A percentile compares a stretch with the other conserved stretches of the same genome.
Conservation (phyloP, 306 rosid species). For the Calophaca sinica region DNA sequence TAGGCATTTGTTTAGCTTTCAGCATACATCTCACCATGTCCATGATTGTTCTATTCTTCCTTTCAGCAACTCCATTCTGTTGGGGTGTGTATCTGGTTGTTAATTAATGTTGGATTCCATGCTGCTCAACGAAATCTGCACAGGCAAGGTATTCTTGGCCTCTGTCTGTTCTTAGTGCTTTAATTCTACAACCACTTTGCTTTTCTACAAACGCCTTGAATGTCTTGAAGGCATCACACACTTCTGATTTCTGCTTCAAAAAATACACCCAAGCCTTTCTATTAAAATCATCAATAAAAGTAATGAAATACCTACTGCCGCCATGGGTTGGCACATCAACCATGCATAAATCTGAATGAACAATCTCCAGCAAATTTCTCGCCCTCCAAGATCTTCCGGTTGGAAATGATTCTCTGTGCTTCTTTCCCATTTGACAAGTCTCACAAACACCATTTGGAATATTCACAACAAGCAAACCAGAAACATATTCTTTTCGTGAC, state of each 20-base stretch:
- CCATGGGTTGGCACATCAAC: too few relatives aligned
- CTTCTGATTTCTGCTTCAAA: background rate
- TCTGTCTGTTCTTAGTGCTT: background rate
- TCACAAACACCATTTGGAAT: background rate
- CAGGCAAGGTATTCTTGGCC: background rate
- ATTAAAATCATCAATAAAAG: background rate
- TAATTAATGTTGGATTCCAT: too few relatives aligned
- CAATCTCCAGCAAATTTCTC: too few relatives aligned
- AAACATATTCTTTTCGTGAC: background rate
- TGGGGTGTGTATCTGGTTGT: too few relatives aligned
- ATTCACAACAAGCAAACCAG: background rate
- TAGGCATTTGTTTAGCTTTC: too few relatives aligned
- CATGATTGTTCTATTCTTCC: too few relatives aligned
- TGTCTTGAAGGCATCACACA: background rate
- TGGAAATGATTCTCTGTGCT: background rate
- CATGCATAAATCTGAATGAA: too few relatives aligned
- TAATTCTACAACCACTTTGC: background rate
- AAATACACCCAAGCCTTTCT: background rate
- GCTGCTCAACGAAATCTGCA: too few relatives aligned
- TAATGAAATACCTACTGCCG: background rate
- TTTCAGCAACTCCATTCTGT: too few relatives aligned
- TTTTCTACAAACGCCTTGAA: slow-evolving; percentile 1
- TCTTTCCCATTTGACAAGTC: background rate
- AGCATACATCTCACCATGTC: too few relatives aligned
- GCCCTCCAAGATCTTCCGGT: too few relatives aligned